Conservation (phyloP, 148 eudicot species). For the Limonium bicolor region DNA sequence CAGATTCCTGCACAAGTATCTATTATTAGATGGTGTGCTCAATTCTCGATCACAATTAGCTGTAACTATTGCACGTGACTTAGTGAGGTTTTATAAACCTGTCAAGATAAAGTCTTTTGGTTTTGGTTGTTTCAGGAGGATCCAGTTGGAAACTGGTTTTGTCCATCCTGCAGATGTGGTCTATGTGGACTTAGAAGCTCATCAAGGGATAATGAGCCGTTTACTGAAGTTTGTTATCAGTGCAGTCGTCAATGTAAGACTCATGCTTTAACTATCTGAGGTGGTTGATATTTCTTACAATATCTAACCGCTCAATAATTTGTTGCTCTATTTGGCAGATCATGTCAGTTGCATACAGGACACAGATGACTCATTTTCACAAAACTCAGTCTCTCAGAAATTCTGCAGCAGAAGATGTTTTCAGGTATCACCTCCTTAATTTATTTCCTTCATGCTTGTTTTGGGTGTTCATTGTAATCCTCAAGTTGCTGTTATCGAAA, state of each 20-base stretch:
- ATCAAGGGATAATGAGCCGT: constrained; percentile 6
- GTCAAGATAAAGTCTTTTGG: too few species aligned
- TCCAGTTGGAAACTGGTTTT: constrained; percentile 16
- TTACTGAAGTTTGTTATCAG: constrained; percentile 27
- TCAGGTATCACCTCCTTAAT: constrained; percentile 14
- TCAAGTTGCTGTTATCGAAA: too few species aligned
- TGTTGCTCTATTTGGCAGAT: constrained; percentile 13
- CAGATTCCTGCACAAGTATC: too few species aligned
- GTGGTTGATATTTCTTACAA: not conserved
- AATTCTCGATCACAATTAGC: too few species aligned
- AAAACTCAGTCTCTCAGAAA: constrained; percentile 11
- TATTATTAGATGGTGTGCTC: too few species aligned
- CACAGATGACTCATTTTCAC: constrained; percentile 16
- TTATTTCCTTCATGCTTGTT: not conserved
- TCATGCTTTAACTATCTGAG: not conserved
- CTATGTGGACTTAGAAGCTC: constrained; percentile 22
- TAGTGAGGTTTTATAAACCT: too few species aligned
- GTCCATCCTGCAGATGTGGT: constrained; percentile 37
- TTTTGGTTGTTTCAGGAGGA: constrained; percentile 26
- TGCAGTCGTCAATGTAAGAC: constrained; percentile 32
- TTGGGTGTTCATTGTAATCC: too few species aligned
- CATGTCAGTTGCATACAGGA: constrained; percentile 22
- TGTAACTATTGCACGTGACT: too few species aligned
- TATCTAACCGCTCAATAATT: not conserved
- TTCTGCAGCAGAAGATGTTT: constrained; percentile 36